A percentile compares a stretch with the other conserved stretches of the same genome.
phyloP scores from a whole-genome alignment of 805 yeast genomes.

The Millerozyma miso region DNA sequence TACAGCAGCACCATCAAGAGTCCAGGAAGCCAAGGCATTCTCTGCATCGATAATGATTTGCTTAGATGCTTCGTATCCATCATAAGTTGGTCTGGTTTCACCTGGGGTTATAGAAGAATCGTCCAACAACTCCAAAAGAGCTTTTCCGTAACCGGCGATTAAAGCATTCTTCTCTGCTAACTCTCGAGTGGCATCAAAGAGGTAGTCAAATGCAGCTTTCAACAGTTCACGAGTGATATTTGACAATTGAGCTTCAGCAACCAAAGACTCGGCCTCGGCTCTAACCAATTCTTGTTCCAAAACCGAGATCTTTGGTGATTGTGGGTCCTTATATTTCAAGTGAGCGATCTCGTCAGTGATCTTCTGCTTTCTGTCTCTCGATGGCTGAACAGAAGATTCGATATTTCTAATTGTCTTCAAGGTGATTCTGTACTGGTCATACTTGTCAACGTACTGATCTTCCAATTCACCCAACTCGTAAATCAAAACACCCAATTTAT shows the following conservation, averaged over 20 bases:
- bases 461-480: conserved; percentile 84
- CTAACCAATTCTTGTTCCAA: conserved; percentile 87
- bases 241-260: conserved; percentile 88
- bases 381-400: conserved; percentile 84
- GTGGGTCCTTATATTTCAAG: conserved; percentile 81
- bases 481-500: conserved; percentile 77
- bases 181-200: conserved; percentile 81
- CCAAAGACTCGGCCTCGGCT: conserved; percentile 88
- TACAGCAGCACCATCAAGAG: conserved; percentile 76
- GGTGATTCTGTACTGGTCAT: conserved; percentile 82
- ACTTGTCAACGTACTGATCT: conserved; percentile 80
- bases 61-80: conserved; percentile 84
- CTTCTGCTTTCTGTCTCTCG: conserved; percentile 80
- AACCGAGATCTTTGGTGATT: conserved; percentile 73
- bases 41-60: conserved; percentile 85
- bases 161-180: conserved; percentile 81
- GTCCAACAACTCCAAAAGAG: conserved; percentile 74
- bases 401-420: conserved; percentile 78
- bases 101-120: conserved; percentile 88
- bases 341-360: conserved; percentile 82
- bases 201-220: conserved; percentile 79
- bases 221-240: conserved; percentile 85
- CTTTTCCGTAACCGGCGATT: conserved; percentile 88
- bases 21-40: conserved; percentile 79
- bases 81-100: conserved; percentile 86